These are phyloP conservation scores for Aeschynomene evenia DNA, from an alignment of 306 rosid genomes.

Conservation along the genomic window DNA sequence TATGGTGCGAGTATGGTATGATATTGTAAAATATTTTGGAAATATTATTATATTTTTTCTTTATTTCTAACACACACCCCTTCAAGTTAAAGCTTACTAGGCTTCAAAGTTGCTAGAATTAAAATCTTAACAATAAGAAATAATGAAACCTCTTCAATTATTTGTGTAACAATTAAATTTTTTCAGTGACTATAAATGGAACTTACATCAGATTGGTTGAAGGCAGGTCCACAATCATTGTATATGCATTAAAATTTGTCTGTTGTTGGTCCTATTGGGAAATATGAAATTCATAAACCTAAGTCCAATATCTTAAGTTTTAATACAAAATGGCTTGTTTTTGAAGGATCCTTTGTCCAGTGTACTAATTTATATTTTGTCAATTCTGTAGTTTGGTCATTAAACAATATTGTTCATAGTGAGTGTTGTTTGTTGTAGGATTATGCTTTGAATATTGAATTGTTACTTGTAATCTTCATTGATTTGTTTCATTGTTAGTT, in stretches of 20 bases:
- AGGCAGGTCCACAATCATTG: neutral
- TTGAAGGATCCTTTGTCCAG: neutral
- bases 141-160: too few relatives aligned
- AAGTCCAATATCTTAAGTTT: neutral
- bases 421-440: constrained; percentile 1
- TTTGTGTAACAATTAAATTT: too few relatives aligned
- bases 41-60: too few relatives aligned
- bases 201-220: neutral
- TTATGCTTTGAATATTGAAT: neutral
- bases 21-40: too few relatives aligned
- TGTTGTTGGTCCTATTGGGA: neutral
- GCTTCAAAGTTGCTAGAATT: too few relatives aligned
- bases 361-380: neutral
- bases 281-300: neutral
- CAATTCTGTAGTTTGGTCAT: neutral
- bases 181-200: neutral
- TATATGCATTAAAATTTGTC: neutral
- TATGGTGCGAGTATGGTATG: too few relatives aligned
- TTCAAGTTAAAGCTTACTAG: too few relatives aligned
- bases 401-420: neutral
- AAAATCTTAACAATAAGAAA: too few relatives aligned
- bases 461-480: neutral
- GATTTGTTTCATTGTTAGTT: neutral
- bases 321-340: neutral
- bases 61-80: too few relatives aligned